Base-by-base conservation (phyloP, 1,139 yeast genomes). In the Ogataea hybrid region DNA sequence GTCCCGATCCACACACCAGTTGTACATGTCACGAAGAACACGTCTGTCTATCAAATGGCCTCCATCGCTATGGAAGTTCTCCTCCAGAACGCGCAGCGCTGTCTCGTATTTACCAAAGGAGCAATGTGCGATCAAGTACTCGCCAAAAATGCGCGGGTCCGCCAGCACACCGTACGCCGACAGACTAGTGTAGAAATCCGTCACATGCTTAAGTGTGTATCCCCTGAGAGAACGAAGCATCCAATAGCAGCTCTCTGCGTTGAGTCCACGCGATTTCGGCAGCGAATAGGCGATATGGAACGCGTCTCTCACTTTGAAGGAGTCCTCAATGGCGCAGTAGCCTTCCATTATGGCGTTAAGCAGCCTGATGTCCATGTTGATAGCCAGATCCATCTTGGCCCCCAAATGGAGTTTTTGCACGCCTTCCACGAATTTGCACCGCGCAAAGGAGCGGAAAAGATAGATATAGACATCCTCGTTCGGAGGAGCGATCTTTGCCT, bases 121-220 rank as follows among this genome's bases (percentile, higher is more conserved):
- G 47, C 87, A 84, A 58, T 84, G 81, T 2, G 92, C 88, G 47
- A 84, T 75, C 35, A 86, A 63, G 51, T 79, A 82, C 57, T 84
- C 90, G 35, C 71, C 71, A 56, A 74, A 75, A 37, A 82, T 73
- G n/a, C 70, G 69, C 28, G 72, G 67, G 48, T 77, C 71, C 0
- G 88, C 87, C 7, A 70, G 52, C 11, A 84, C 63, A 1, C 73
- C 76, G 54, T 71, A 78, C 29, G 69, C 68, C 0, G 83, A 72
- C 35, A 85, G 61, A 44, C 75, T 75, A 44, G 76, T 70, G 84
- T 90, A 86, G 44, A 84, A 77, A 34, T 73, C 68, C 39, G 74
- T 76, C 5, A 82, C 87, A 45, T 81, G 79, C 5, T 70, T 67
- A 45, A 84, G 62, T 25, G 81, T 79, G 21, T 74, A 68, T 48